These are phyloP conservation scores for Calcarisporium arbuscula DNA, from an alignment of 2,329 filamentous ascomycete genomes.

Conservation along the genomic window DNA sequence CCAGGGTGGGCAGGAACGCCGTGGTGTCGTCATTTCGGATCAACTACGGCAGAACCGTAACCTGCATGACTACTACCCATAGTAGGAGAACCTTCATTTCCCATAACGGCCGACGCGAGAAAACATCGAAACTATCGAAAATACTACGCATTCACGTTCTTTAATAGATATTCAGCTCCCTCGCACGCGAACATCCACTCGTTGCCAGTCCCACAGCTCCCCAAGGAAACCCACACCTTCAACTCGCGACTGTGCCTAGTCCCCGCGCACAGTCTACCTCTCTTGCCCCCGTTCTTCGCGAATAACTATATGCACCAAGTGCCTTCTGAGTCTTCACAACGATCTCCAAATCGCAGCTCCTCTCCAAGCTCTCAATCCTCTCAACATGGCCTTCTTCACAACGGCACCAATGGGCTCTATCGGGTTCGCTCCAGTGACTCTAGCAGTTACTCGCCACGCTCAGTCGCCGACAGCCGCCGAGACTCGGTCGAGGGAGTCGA, in stretches of 20 bases:
- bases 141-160: too few relatives aligned
- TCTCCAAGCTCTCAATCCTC: slow-evolving; percentile 24
- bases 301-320: slow-evolving; percentile 61
- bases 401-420: slow-evolving; percentile 33
- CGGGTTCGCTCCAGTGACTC: slow-evolving; percentile 25
- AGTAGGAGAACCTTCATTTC: too few relatives aligned
- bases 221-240: too few relatives aligned
- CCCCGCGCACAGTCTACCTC: slow-evolving; percentile 43
- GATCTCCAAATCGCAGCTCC: slow-evolving; percentile 30
- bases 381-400: slow-evolving; percentile 53
- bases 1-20: too few relatives aligned
- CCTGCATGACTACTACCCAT: too few relatives aligned
- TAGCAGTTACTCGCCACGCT: slow-evolving; percentile 29
- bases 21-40: too few relatives aligned
- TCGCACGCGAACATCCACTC: too few relatives aligned
- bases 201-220: too few relatives aligned
- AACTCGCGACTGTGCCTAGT: slow-evolving; percentile 52
- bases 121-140: too few relatives aligned
- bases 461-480: slow-evolving; percentile 20
- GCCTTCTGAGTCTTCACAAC: slow-evolving; percentile 40
- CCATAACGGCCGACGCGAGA: too few relatives aligned
- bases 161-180: too few relatives aligned
- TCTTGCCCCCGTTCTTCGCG: slow-evolving; percentile 24
- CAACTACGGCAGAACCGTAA: too few relatives aligned
- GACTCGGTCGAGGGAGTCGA: slow-evolving; percentile 28